phyloP scores from a whole-genome alignment of 2,329 filamentous ascomycete genomes.

The Scytalidium lignicola region DNA sequence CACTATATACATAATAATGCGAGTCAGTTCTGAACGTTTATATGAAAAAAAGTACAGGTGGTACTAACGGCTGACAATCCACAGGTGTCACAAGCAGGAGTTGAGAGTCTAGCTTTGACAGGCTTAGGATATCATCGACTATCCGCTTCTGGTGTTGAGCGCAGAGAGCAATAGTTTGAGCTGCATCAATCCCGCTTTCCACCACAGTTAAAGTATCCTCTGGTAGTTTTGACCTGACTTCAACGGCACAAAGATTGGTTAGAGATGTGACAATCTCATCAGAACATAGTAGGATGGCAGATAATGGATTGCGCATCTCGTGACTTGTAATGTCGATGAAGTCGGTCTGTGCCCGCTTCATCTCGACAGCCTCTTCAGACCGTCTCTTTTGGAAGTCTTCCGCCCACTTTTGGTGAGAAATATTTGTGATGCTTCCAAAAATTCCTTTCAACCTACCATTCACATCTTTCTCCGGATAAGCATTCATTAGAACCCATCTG shows the following conservation, averaged over 20 bases:
- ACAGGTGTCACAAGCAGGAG: slow-evolving; percentile 66
- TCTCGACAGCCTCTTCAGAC: slow-evolving; percentile 74
- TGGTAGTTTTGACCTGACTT: slow-evolving; percentile 3
- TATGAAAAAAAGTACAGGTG: neutral
- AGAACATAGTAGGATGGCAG: slow-evolving; percentile 69
- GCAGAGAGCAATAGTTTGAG: slow-evolving; percentile 77
- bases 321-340: slow-evolving; percentile 71
- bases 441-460: slow-evolving; percentile 65
- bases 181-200: slow-evolving; percentile 62
- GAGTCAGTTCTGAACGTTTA: neutral
- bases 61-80: slow-evolving; percentile 57
- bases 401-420: slow-evolving; percentile 79
- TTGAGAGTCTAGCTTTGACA: slow-evolving; percentile 67
- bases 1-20: neutral
- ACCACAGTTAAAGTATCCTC: slow-evolving; percentile 44
- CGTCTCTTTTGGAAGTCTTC: slow-evolving; percentile 74
- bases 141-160: slow-evolving; percentile 73
- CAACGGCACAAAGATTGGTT: slow-evolving; percentile 11
- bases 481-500: slow-evolving; percentile 74
- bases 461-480: slow-evolving; percentile 65
- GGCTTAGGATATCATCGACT: slow-evolving; percentile 61
- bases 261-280: slow-evolving; percentile 59
- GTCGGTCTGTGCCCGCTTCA: slow-evolving; percentile 68
- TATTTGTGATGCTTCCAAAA: slow-evolving; percentile 79
- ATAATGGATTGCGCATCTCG: slow-evolving; percentile 73